These are phyloP conservation scores for Acidiella bohemica DNA, from an alignment of 495 filamentous ascomycete species.

Conservation along the genomic window DNA sequence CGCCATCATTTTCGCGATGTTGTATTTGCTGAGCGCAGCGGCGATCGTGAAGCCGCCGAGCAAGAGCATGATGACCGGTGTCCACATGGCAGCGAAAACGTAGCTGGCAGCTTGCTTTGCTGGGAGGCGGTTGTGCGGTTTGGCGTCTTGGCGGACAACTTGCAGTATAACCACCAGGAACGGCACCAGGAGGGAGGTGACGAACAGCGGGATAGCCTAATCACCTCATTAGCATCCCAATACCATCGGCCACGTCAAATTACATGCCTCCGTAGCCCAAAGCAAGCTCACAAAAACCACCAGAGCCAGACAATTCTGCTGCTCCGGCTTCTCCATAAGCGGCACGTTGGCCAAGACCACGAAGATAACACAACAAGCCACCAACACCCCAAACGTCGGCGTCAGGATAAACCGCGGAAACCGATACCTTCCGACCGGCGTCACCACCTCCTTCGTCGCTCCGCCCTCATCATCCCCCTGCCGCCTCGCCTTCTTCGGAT, in stretches of 20 bases:
- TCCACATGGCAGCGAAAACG: slow-evolving; percentile 96
- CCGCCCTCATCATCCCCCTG: slow-evolving; percentile 66
- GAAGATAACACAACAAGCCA: slow-evolving; percentile 60
- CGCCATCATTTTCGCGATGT: slow-evolving; percentile 92
- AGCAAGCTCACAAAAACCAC: slow-evolving; percentile 85
- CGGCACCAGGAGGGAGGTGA: slow-evolving; percentile 84
- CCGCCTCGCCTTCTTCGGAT: slow-evolving; percentile 53
- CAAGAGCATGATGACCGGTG: slow-evolving; percentile 95
- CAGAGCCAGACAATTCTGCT: slow-evolving; percentile 92
- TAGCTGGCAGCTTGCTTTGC: slow-evolving; percentile 63
- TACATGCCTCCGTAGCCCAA: slow-evolving; percentile 85
- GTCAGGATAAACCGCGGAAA: slow-evolving; percentile 75
- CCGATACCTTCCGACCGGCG: slow-evolving; percentile 64
- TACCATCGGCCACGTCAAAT: background rate
- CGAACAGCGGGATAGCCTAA: slow-evolving; percentile 90
- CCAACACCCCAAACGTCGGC: slow-evolving; percentile 62
- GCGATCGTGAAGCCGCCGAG: slow-evolving; percentile 94
- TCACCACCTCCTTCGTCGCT: slow-evolving; percentile 52
- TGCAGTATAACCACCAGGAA: slow-evolving; percentile 80
- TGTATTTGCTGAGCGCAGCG: slow-evolving; percentile 89
- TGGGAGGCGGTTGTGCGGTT: slow-evolving; percentile 53
- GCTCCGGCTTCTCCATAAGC: slow-evolving; percentile 70
- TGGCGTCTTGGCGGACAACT: slow-evolving; percentile 65
- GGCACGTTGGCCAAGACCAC: slow-evolving; percentile 53
- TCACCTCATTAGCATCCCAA: background rate